Conservation (phyloP, 2,329 filamentous ascomycete genomes). For the Rhinocladiella mackenziei region DNA sequence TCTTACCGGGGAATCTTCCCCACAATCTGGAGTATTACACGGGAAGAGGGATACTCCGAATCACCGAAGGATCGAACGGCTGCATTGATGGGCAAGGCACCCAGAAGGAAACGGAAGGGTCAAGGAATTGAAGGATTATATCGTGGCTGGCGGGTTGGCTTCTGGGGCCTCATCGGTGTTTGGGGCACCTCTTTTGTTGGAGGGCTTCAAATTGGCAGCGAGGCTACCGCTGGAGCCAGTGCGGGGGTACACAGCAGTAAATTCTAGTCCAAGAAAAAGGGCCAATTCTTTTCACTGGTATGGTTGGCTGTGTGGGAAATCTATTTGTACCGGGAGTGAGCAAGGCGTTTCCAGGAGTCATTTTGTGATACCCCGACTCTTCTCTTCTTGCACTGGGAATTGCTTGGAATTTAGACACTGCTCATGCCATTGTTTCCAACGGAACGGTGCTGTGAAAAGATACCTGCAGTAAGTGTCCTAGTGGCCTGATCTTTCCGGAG, state of each 20-base stretch:
- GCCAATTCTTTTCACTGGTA: no score
- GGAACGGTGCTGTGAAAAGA: no score
- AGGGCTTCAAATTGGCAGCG: constrained; percentile 26
- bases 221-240: constrained; percentile 13
- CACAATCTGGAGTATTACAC: constrained; percentile 81
- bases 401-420: no score
- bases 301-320: not conserved
- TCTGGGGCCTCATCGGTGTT: constrained; percentile 54
- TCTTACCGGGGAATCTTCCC: constrained; percentile 82
- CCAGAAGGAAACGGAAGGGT: constrained; percentile 47
- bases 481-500: not conserved
- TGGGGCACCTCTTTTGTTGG: constrained; percentile 50
- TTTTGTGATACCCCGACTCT: no score
- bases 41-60: constrained; percentile 66
- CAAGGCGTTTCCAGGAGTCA: no score
- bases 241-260: constrained; percentile 27
- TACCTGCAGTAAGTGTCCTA: no score
- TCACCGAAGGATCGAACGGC: constrained; percentile 45
- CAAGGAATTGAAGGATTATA: constrained; percentile 55
- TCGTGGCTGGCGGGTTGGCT: constrained; percentile 55
- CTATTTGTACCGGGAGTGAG: no score
- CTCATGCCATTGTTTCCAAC: no score
- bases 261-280: no score
- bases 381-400: no score
- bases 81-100: constrained; percentile 36